Conservation (phyloP, 176 grass and related monocot species). For the Avena eriantha region DNA sequence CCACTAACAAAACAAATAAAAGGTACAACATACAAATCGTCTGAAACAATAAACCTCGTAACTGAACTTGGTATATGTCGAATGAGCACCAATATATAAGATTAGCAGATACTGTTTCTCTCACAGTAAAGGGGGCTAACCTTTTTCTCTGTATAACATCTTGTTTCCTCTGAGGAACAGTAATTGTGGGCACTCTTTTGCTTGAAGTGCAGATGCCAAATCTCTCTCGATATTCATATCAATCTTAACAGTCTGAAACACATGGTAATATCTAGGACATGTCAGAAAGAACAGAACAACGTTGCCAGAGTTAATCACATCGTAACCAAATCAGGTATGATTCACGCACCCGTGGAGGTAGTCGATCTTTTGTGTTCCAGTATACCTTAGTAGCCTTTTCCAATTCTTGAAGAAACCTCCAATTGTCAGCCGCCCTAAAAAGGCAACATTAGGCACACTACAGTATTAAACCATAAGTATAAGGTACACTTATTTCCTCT, state of each 20-base stretch:
- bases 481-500: neutral
- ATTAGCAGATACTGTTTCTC: neutral
- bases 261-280: slow-evolving; percentile 34
- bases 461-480: slow-evolving; percentile 8
- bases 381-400: slow-evolving; percentile 92
- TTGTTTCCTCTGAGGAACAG: slow-evolving; percentile 93
- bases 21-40: neutral
- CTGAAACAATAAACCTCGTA: slow-evolving; percentile 9
- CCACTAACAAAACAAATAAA: neutral
- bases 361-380: slow-evolving; percentile 82
- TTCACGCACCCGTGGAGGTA: slow-evolving; percentile 74
- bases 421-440: slow-evolving; percentile 82
- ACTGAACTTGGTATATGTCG: neutral
- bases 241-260: slow-evolving; percentile 88
- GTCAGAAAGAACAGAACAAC: neutral
- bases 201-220: slow-evolving; percentile 85
- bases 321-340: neutral
- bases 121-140: slow-evolving; percentile 42
- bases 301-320: neutral
- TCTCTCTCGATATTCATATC: slow-evolving; percentile 92
- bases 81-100: neutral
- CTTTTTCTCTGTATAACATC: slow-evolving; percentile 90
- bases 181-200: slow-evolving; percentile 81
- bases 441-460: slow-evolving; percentile 1
- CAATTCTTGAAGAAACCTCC: slow-evolving; percentile 87